phyloP scores from a whole-genome alignment of 495 filamentous ascomycete species.

The Immersiella caudata region DNA sequence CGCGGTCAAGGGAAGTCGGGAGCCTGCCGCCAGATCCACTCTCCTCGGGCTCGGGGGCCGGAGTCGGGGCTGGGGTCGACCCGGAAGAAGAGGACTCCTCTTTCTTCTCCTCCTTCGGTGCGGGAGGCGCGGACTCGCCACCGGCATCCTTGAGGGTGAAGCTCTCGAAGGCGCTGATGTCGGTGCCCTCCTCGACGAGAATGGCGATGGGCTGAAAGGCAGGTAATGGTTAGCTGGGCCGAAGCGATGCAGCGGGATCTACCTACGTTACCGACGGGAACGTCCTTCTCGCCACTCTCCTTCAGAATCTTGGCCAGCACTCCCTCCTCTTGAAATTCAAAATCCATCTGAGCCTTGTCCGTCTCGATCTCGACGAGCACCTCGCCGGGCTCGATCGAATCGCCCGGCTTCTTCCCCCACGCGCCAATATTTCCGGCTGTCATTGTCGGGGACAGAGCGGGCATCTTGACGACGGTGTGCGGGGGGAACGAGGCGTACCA shows the following conservation, averaged over 20 bases:
- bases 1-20: constrained; percentile 80
- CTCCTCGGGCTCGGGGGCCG: constrained; percentile 68
- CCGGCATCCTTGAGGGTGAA: constrained; percentile 92
- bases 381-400: constrained; percentile 85
- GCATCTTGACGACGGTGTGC: constrained; percentile 96
- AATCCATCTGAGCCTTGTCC: constrained; percentile 99
- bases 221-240: constrained; percentile 23
- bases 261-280: constrained; percentile 92
- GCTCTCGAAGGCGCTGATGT: constrained; percentile 81
- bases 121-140: constrained; percentile 68
- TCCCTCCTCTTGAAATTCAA: constrained; percentile 99
- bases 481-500: constrained; percentile 77
- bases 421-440: constrained; percentile 92
- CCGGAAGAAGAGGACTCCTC: constrained; percentile 53
- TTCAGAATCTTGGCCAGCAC: constrained; percentile 93
- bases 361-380: constrained; percentile 99
- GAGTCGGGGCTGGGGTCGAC: constrained; percentile 62
- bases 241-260: constrained; percentile 2
- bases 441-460: constrained; percentile 97
- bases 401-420: constrained; percentile 97
- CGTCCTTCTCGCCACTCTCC: constrained; percentile 91
- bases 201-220: constrained; percentile 84
- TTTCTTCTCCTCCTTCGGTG: constrained; percentile 65
- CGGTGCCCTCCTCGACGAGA: constrained; percentile 85
- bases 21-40: constrained; percentile 74